Evolutionary conservation across 2,329 filamentous ascomycete genomes (phyloP).

Genomic region (Aspergillus ochraceus): DNA sequence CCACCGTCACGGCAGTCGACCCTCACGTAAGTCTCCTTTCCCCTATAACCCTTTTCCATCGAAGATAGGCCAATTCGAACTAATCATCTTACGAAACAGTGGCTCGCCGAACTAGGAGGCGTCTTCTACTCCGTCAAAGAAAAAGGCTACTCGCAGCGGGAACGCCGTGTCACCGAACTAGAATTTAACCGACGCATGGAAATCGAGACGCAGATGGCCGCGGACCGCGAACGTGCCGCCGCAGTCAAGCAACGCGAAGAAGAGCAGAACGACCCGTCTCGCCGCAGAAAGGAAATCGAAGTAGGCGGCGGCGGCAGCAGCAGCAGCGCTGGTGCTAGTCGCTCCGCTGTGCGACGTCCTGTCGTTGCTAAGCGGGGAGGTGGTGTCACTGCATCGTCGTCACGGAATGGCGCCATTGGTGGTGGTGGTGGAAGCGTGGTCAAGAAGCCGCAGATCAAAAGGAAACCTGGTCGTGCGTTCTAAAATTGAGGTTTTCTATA

Average conservation of each 20-base stretch:
- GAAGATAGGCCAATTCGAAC: too few relatives aligned
- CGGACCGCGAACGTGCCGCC: constrained; percentile 67
- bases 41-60: neutral
- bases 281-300: constrained; percentile 38
- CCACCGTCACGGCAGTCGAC: constrained; percentile 91
- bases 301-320: constrained; percentile 20
- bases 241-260: constrained; percentile 41
- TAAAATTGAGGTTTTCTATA: constrained; percentile 14
- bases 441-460: constrained; percentile 36
- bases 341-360: constrained; percentile 36
- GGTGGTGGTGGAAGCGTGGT: constrained; percentile 38
- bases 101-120: constrained; percentile 92
- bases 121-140: constrained; percentile 98
- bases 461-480: constrained; percentile 38
- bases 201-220: constrained; percentile 88
- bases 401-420: constrained; percentile 21
- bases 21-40: constrained; percentile 60
- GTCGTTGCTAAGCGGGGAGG: constrained; percentile 29
- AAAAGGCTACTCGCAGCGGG: constrained; percentile 87
- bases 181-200: constrained; percentile 94
- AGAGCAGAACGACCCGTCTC: constrained; percentile 34
- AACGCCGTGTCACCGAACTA: constrained; percentile 82
- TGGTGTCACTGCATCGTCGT: constrained; percentile 24
- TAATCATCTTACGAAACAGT: constrained; percentile 43
- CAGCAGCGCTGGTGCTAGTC: neutral